phyloP scores from a whole-genome alignment of 1,284 basidiomycete species.

The Melampsora americana region DNA sequence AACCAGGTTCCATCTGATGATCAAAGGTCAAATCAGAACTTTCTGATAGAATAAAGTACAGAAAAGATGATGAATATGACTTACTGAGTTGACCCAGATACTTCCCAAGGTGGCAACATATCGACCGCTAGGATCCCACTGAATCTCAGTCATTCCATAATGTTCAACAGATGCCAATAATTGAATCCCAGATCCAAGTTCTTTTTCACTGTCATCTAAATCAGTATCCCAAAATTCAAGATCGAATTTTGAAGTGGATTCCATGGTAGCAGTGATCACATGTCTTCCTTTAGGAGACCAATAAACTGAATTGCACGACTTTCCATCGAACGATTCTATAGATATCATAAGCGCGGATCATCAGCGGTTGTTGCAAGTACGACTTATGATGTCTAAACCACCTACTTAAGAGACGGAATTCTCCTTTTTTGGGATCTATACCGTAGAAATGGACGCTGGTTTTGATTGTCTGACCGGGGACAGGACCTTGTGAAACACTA shows the following conservation, averaged over 20 bases:
- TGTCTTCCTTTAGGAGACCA: constrained; percentile 98
- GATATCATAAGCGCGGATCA: constrained; percentile 27
- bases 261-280: constrained; percentile 91
- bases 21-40: neutral
- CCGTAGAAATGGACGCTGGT: constrained; percentile 97
- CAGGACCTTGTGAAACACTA: constrained; percentile 75
- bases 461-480: constrained; percentile 87
- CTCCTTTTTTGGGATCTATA: constrained; percentile 85
- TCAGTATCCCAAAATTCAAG: constrained; percentile 99
- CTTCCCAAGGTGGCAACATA: constrained; percentile 91
- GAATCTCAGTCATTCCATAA: constrained; percentile 95
- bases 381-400: constrained; percentile 33
- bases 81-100: constrained; percentile 87
- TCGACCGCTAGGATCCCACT: constrained; percentile 96
- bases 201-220: constrained; percentile 68
- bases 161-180: constrained; percentile 82
- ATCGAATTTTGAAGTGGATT: constrained; percentile 90
- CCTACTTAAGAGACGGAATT: constrained; percentile 84
- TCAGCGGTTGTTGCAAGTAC: neutral
- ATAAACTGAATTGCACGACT: constrained; percentile 89
- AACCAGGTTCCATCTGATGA: constrained; percentile 86
- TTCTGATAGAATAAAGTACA: neutral
- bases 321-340: constrained; percentile 72
- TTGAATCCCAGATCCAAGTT: constrained; percentile 73
- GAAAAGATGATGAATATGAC: constrained; percentile 49